Evolutionary conservation across 2,329 filamentous ascomycete genomes (phyloP).

Genomic region (Blastomyces percursus): DNA sequence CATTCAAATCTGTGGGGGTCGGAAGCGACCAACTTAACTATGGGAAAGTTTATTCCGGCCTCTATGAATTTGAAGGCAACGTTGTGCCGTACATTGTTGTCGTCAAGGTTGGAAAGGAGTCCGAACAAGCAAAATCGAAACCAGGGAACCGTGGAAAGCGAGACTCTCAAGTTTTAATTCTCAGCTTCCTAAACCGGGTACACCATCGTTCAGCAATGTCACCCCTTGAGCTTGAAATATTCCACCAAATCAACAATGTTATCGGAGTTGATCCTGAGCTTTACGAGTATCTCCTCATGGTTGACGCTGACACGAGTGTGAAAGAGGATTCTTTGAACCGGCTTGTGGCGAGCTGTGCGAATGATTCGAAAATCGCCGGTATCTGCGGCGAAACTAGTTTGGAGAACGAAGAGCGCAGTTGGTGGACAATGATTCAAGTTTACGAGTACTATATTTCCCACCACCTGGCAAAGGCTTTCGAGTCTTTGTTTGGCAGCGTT

Average conservation of each 20-base stretch:
- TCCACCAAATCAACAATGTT: constrained; percentile 98
- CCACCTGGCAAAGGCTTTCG: constrained; percentile 91
- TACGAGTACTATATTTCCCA: constrained; percentile 99
- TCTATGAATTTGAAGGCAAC: constrained; percentile 96
- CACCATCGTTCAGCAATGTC: constrained; percentile 92
- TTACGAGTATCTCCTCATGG: constrained; percentile 95
- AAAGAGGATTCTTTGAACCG: constrained; percentile 85
- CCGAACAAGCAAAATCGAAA: constrained; percentile 80
- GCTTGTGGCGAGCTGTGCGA: constrained; percentile 81
- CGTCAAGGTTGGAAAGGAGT: constrained; percentile 95
- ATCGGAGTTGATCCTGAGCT: constrained; percentile 96
- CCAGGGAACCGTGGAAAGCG: constrained; percentile 97
- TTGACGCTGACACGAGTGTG: constrained; percentile 94
- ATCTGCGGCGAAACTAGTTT: constrained; percentile 96
- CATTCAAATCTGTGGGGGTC: constrained; percentile 84
- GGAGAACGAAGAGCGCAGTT: constrained; percentile 87
- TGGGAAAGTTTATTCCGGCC: constrained; percentile 93
- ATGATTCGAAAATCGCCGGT: constrained; percentile 91
- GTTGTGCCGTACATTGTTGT: constrained; percentile 93
- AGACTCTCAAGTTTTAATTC: constrained; percentile 89
- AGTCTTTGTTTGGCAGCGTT: constrained; percentile 93
- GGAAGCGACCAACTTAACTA: constrained; percentile 94
- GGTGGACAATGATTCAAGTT: constrained; percentile 99
- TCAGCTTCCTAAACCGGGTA: constrained; percentile 97
- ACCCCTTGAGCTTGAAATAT: constrained; percentile 92